Evolutionary conservation across 2,329 filamentous ascomycete species (phyloP).

Genomic region (Calonectria pseudoreteaudii): DNA sequence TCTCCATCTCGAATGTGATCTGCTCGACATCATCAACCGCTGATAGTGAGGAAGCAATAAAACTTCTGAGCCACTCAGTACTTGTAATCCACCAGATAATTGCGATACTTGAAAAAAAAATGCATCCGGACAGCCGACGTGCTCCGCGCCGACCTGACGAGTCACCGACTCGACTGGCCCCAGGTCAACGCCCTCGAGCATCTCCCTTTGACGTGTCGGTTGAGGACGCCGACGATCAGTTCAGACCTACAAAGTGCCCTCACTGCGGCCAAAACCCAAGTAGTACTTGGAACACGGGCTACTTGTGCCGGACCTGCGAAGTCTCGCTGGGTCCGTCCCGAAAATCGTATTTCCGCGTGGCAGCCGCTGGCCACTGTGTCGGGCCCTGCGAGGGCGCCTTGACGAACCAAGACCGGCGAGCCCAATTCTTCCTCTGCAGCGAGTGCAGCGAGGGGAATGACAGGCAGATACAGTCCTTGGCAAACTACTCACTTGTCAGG

Average conservation of each 20-base stretch:
- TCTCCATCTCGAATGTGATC: not conserved
- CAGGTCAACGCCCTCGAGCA: not conserved
- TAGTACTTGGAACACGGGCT: not conserved
- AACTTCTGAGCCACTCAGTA: not conserved
- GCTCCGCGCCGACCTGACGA: conserved; percentile 2
- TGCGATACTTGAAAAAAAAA: not conserved
- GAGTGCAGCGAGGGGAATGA: not conserved
- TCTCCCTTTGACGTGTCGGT: not conserved
- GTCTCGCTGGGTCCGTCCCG: not conserved
- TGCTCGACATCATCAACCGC: not conserved
- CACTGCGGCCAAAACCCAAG: conserved; percentile 7
- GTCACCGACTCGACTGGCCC: not conserved
- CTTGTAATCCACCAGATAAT: not conserved
- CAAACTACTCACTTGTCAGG: not conserved
- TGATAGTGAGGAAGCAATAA: not conserved
- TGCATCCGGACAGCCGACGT: not conserved
- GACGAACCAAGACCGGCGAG: conserved; percentile 1
- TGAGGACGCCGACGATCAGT: not conserved
- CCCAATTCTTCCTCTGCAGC: not conserved
- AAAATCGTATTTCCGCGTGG: not conserved
- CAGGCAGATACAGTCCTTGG: not conserved
- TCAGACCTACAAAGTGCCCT: conserved; percentile 17
- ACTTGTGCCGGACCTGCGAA: conserved; percentile 5
- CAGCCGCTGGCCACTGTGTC: conserved; percentile 4
- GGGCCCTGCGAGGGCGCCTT: not conserved